Percentiles rank a stretch among this genome's conserved stretches.
Evolutionary conservation across 305 asterid genomes (phyloP).

Genomic region (Solanum chacoense): DNA sequence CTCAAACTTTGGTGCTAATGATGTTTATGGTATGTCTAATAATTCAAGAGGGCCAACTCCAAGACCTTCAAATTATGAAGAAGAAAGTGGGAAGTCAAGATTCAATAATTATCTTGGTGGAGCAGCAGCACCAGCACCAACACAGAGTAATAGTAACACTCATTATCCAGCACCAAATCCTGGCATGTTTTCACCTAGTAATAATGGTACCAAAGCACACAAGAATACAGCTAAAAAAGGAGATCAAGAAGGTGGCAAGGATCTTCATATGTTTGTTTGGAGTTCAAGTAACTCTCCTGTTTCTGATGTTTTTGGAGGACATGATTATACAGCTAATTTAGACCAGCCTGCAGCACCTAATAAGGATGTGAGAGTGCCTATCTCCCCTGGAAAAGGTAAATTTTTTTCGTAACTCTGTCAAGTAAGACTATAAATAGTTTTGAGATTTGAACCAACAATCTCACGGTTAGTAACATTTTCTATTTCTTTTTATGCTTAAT

Average conservation of each 20-base stretch:
- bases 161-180: constrained; percentile 80
- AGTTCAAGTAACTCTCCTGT: constrained; percentile 91
- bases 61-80: constrained; percentile 73
- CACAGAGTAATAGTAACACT: neutral
- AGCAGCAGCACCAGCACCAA: constrained; percentile 1
- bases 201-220: constrained; percentile 17
- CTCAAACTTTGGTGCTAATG: constrained; percentile 74
- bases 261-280: constrained; percentile 97
- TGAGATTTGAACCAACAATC: neutral
- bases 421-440: neutral
- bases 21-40: constrained; percentile 40
- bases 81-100: constrained; percentile 46
- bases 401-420: neutral
- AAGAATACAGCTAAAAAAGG: constrained; percentile 39
- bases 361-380: constrained; percentile 55
- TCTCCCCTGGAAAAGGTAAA: constrained; percentile 55
- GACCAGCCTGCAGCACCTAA: constrained; percentile 36
- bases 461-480: neutral
- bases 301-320: constrained; percentile 76
- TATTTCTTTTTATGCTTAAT: neutral
- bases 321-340: constrained; percentile 36
- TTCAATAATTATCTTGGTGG: constrained; percentile 26
- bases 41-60: constrained; percentile 77
- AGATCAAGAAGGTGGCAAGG: constrained; percentile 42
- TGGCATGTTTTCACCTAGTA: constrained; percentile 82